Evolutionary conservation across 1,284 basidiomycete genomes (phyloP).

Genomic region (Cutaneotrichosporon arboriforme): DNA sequence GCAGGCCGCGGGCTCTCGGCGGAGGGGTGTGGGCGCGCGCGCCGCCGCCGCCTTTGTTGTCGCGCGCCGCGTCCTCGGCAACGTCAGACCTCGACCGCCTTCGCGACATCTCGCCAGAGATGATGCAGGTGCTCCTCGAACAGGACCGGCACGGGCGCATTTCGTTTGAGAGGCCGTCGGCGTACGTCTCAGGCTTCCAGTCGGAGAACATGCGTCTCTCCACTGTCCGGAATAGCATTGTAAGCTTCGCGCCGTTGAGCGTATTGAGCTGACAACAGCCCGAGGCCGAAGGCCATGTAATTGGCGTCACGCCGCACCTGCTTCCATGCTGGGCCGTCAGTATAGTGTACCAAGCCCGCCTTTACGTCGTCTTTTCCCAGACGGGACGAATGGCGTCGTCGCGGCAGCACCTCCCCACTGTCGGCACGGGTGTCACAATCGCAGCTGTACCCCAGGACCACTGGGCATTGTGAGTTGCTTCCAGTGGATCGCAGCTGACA

Average conservation of each 20-base stretch:
- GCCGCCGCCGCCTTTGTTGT: too few species aligned
- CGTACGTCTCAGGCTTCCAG: background rate
- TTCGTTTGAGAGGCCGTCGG: background rate
- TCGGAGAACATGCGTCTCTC: too few species aligned
- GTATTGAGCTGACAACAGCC: background rate
- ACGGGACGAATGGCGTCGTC: background rate
- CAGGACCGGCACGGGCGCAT: conserved; percentile 5
- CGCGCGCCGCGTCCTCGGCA: too few species aligned
- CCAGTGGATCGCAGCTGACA: background rate
- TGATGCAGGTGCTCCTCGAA: too few species aligned
- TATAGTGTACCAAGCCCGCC: background rate
- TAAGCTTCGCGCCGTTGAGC: background rate
- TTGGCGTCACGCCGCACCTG: conserved; percentile 1
- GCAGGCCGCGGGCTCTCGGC: too few species aligned
- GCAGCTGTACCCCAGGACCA: conserved; percentile 19
- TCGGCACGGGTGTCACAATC: conserved; percentile 7
- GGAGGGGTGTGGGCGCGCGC: too few species aligned
- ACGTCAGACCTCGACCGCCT: background rate
- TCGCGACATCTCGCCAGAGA: background rate
- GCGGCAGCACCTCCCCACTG: background rate
- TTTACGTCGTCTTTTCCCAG: too few species aligned
- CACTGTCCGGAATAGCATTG: too few species aligned
- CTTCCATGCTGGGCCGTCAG: conserved; percentile 22
- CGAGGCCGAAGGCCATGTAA: too few species aligned
- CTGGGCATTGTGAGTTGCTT: conserved; percentile 23